A percentile compares a stretch with the other conserved stretches of the same genome.
These are phyloP conservation scores for Austroboletus rostrupii DNA, from an alignment of 1,284 basidiomycete genomes.

Conservation along the genomic window DNA sequence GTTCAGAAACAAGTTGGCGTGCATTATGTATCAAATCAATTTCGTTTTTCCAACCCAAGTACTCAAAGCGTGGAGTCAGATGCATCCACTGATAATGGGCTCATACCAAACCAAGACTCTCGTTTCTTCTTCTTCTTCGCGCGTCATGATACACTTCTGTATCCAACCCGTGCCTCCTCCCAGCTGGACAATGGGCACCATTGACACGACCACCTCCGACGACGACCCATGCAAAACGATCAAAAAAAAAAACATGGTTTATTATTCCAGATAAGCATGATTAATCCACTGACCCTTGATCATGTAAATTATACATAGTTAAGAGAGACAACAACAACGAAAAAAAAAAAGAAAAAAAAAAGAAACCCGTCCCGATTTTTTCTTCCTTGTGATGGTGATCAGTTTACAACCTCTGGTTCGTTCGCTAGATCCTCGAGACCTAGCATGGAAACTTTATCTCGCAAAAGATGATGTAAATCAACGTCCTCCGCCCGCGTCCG, in stretches of 20 bases:
- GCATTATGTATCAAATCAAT: too few relatives aligned
- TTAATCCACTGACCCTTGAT: slow-evolving; percentile 5
- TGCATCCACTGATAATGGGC: too few relatives aligned
- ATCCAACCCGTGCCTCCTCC: too few relatives aligned
- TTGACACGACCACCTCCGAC: too few relatives aligned
- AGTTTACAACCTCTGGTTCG: slow-evolving; percentile 14
- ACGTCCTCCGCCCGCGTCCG: slow-evolving; percentile 23
- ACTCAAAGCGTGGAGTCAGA: too few relatives aligned
- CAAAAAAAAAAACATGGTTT: not conserved
- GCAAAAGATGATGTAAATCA: slow-evolving; percentile 22
- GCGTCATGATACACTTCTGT: too few relatives aligned
- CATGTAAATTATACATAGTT: slow-evolving; percentile 27
- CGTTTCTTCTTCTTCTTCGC: too few relatives aligned
- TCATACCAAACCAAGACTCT: too few relatives aligned
- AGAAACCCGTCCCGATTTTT: not conserved
- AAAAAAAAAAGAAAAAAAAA: not conserved
- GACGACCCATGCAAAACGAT: not conserved
- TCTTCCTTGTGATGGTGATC: too few relatives aligned
- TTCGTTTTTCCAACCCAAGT: too few relatives aligned
- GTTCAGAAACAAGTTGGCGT: too few relatives aligned
- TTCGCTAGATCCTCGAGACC: slow-evolving; percentile 27
- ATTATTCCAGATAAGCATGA: not conserved
- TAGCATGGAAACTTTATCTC: slow-evolving; percentile 24
- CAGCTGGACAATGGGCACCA: too few relatives aligned
- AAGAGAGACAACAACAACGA: slow-evolving; percentile 8